Evolutionary conservation across 441 rosid genomes (phyloP), one percentile per base, ranked within the genome.

Genomic region (Erodium chrysanthum): DNA sequence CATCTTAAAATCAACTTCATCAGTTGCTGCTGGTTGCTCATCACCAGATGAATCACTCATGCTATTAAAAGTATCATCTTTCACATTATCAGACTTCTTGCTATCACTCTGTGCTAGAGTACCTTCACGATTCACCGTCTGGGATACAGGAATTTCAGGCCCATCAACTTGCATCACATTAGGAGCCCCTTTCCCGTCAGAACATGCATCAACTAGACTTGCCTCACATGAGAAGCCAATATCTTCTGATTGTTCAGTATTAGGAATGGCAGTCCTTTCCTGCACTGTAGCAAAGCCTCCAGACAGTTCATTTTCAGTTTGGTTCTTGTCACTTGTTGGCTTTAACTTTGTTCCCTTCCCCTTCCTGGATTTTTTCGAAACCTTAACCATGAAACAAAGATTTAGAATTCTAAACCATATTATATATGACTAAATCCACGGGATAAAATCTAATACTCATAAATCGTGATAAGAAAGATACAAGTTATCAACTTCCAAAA

Each of bases 1-100:
- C 75, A 92, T 90, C 72, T 80, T 85, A 77, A 90, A 95, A 75
- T 95, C 99, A 83, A 95, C 99, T 89, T 95, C 99, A 76, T 78
- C 75, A 60, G 82, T 83, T 25, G 79, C 79, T 72, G 73, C 27
- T 12, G 79, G 83, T 75, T 83, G 86, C 81, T 88, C 98, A 40
- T 77, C 95, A 12, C 75, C 78, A 74, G 96, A 94, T 66, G 89
- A 88, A 79, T 85, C 89, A 65, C 82, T 87, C 52, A 76, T 77
- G 54, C 87, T 76, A 66, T 82, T 76, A 76, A 66, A 73, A 72
- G 77, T 72, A 77, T 83, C 77, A 77, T 82, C 84, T 12, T 77
- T 81, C 67, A 65, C 65, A 65, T 74, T 72, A 74, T 77, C 80
- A 67, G 74, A 68, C 68, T 70, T 77, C 73, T 67, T 74, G 69